Base-by-base conservation (phyloP, 2,329 filamentous ascomycete genomes). In the Colletotrichum limetticola region DNA sequence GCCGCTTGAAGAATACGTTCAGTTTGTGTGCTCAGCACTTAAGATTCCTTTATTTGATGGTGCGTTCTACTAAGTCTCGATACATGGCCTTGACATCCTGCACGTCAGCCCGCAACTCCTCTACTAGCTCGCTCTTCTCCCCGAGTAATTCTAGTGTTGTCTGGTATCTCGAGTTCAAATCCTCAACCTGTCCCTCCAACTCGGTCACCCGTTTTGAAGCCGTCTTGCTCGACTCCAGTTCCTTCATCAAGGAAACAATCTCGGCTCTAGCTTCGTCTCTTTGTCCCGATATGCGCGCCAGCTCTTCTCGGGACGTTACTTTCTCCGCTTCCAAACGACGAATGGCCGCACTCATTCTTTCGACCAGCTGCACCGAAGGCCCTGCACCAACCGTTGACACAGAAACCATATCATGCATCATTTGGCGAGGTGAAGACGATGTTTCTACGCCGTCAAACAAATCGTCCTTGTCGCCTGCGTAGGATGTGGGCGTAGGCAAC, bases 81-180 rank as follows among this genome's bases (percentile, higher is more conserved):
- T 98, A 98, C 89, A 99, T 98, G 79, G 92, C 93, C 86, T 99
- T 99, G 81, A 99, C 88, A 86, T 99, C 97, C 76, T 91, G 87
- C 66, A 99, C 93, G 86, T 98, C 97, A 14, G 93, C 92, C 82
- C 89, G 91, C 76, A 99, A 85, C 86, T 99, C 97, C 79, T 98
- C 95, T 2, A 98, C 95, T 79, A 93, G 86, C 86, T 99, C 97
- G 82, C 95, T 98, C 89, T 98, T 98, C 89, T 99, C 97, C 1
- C 97, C 97, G 69, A 99, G 85, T 91, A 98, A 92, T 85, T 98
- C 95, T 66, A 99, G 86, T 72, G 95, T 97, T 16, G 95, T 97
- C 80, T 97, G 92, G 80, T 98, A 98, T 78, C 96, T 88, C 74
- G 90, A 86, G 78, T 94, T 92, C 75, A 98, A 86, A 55, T 90